Base-by-base conservation (phyloP, 2,329 filamentous ascomycete species). In the Penicillium palitans region DNA sequence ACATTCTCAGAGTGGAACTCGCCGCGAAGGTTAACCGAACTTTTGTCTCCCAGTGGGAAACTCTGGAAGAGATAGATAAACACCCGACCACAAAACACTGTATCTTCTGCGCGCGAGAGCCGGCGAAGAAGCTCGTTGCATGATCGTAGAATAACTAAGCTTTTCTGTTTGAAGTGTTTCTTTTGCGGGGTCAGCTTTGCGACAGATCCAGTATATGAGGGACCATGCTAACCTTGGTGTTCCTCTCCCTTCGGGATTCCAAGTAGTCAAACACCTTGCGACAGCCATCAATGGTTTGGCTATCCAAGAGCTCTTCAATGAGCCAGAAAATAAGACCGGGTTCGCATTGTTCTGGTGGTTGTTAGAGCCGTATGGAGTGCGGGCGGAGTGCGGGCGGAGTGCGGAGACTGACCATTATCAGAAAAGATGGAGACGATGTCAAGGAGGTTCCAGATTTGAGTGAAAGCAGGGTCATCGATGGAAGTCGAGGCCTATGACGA, bases 51-150 rank as follows among this genome's bases (percentile, higher is more conserved):
- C 0, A 99, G 81, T 1, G 95, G 95, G 70, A 99, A 98, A 74
- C 92, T 96, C 74, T 99, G 95, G 75, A 98, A 99, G 72, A 99
- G 86, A 75, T 97, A 99, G 63, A 99, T 97, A 75, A 98, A 98
- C 27, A 99, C 95, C 40, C 95, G 86, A 17, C 95, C 95, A 70
- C 95, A 99, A 72, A 99, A 99, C 0, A 96, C 92, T 0, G 95
- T 96, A 74, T 99, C 95, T 73, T 98, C 93, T 4, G 95, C 93
- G 57, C 95, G 86, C n/a, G 95, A 98, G 2, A 99, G 82, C 46
- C 95, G 85, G 37, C 93, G 87, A n/a, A 99, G 81, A 17, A 99
- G 82, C 76, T 98, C 95, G 74, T 98, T 99, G 77, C 95, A 99
- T 60, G 90, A 90, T 69, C 95, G 85, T n/a, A 99, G 79, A 64